Base-by-base conservation (phyloP, 73 alveolate species). In the Halteria grandinella region DNA sequence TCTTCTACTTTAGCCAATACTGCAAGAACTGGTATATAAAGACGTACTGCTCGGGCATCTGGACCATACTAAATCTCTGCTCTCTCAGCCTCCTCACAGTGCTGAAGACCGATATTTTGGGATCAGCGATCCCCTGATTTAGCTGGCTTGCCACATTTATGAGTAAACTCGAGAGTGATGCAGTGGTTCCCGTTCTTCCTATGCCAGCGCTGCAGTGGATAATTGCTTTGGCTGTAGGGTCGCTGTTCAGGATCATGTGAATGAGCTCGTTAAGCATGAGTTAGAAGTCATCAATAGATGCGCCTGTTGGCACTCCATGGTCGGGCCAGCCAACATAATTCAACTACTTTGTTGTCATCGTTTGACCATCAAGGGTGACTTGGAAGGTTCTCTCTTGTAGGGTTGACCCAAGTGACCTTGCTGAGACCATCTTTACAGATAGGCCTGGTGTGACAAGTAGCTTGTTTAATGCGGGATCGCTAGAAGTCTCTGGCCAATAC, bases 141-240 rank as follows among this genome's bases (percentile, higher is more conserved):
- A 1, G 33, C 76, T 34, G 50, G n/a, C 28, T 18, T 11, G 12
- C 36, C 73, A 70, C 31, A 18, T 70, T 69, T 57, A 14, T 17
- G 24, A 31, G 6, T 7, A 55, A 25, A 47, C 15, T 11, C 5
- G 47, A 5, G 47, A 36, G 47, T 7, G 47, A 36, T 40, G 94
- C 76, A 49, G 93, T 76, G 54, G 98, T 94, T 25, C 99, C 99
- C 18, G 99, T 96, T 58, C 99, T 94, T 3, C 99, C 99, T n/a
- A 96, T 90, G 6, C 99, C 99, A n/a, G 99, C 99, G 70, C 97
- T 78, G 79, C 99, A 96, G 86, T 96, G 99, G 29, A 96, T 93
- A 32, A 94, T 88, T 7, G 93, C 87, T 43, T 85, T 91, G 23
- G 71, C 29, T 24, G 86, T 37, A 37, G 86, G 23, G 44, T 57